Evolutionary conservation across 2,329 filamentous ascomycete genomes (phyloP).

Genomic region (Talaromyces sp.): DNA sequence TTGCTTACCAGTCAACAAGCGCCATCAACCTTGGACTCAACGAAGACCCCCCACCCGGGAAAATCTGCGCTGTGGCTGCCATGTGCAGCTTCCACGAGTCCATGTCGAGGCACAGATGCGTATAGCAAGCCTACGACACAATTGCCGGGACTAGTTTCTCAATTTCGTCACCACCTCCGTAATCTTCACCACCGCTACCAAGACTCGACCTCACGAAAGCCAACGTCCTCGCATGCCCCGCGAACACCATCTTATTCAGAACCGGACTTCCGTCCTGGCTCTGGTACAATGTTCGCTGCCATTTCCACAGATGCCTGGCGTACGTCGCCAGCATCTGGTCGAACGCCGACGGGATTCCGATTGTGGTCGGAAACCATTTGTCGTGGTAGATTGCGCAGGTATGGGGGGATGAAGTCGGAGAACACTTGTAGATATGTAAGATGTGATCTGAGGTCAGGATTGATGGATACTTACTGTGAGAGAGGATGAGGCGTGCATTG

Average conservation of each 20-base stretch:
- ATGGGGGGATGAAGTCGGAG: neutral
- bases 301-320: neutral
- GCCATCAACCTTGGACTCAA: neutral
- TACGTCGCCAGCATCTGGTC: conserved; percentile 11
- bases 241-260: neutral
- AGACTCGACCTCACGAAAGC: neutral
- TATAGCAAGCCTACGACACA: conserved; percentile 1
- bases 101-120: neutral
- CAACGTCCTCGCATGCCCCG: conserved; percentile 1
- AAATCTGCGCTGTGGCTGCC: neutral
- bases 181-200: too few relatives aligned
- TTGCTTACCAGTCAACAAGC: neutral
- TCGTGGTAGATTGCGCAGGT: conserved; percentile 7
- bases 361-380: neutral
- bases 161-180: neutral
- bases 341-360: neutral
- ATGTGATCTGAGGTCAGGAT: neutral
- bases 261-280: neutral
- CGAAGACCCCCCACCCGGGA: neutral
- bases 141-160: neutral
- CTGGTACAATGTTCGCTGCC: neutral
- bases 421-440: neutral
- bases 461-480: neutral
- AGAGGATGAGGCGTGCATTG: neutral
- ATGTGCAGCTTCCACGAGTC: neutral